Conservation (phyloP, 805 yeast genomes). For the Ogataea methylovora region DNA sequence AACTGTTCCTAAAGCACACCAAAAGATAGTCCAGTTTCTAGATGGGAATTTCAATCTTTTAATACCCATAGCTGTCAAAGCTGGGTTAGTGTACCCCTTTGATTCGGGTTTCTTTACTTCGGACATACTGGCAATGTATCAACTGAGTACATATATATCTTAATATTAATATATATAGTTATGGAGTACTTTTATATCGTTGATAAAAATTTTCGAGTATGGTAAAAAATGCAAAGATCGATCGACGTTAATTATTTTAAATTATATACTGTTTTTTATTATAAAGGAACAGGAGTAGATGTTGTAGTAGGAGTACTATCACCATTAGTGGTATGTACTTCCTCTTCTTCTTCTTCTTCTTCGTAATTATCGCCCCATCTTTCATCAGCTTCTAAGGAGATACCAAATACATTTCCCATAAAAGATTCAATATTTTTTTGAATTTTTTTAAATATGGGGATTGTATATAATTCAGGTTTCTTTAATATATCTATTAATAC, state of each 20-base stretch:
- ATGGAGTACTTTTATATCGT: too few species aligned
- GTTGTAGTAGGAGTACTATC: background rate
- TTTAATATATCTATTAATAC: slow-evolving; percentile 25
- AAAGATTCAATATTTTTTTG: background rate
- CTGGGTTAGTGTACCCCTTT: slow-evolving; percentile 60
- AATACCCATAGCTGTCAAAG: slow-evolving; percentile 78
- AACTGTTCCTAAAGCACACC: slow-evolving; percentile 57
- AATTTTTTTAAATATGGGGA: slow-evolving; percentile 9
- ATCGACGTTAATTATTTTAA: too few species aligned
- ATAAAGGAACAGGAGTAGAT: background rate
- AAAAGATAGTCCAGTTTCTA: slow-evolving; percentile 88
- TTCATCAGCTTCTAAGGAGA: slow-evolving; percentile 14
- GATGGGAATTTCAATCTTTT: slow-evolving; percentile 75
- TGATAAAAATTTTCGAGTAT: too few species aligned
- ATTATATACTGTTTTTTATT: too few species aligned
- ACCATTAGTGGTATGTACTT: too few species aligned
- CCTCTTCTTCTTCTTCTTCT: slow-evolving; percentile 13
- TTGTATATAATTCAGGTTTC: slow-evolving; percentile 25
- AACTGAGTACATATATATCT: too few species aligned
- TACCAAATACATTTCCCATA: background rate
- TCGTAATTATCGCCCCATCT: slow-evolving; percentile 20
- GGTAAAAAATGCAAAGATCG: too few species aligned
- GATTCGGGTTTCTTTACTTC: slow-evolving; percentile 9
- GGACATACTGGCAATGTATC: too few species aligned
- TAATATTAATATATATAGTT: too few species aligned